These are phyloP conservation scores for Fusarium coicis DNA, from an alignment of 2,329 filamentous ascomycete genomes.

Conservation along the genomic window DNA sequence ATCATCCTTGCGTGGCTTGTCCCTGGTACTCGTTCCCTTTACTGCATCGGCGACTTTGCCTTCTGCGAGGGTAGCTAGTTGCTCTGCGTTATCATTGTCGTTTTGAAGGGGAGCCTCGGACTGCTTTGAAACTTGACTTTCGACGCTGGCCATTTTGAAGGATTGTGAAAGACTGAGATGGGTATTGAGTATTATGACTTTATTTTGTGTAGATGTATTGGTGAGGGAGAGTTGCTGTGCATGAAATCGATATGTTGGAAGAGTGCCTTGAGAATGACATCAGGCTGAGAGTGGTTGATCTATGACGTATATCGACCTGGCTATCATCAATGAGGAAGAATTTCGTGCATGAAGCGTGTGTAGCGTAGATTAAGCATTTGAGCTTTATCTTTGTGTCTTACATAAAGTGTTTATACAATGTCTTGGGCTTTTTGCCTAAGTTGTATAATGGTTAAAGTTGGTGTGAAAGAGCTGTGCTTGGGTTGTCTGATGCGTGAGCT, in stretches of 20 bases:
- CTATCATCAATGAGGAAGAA: not conserved
- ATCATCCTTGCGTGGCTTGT: slow-evolving; percentile 29
- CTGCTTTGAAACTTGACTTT: slow-evolving; percentile 20
- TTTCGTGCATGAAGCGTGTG: slow-evolving; percentile 10
- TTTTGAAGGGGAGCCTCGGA: slow-evolving; percentile 22
- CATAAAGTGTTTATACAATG: slow-evolving; percentile 5
- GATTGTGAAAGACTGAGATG: not conserved
- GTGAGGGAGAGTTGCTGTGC: not conserved
- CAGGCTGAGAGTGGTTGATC: slow-evolving; percentile 12
- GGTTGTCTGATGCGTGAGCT: not conserved
- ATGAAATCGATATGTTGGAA: not conserved
- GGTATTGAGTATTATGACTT: not conserved
- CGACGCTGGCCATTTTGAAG: slow-evolving; percentile 14
- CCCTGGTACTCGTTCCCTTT: slow-evolving; percentile 21
- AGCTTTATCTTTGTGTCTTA: slow-evolving; percentile 9
- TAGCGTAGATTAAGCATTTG: not conserved
- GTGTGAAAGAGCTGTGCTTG: not conserved
- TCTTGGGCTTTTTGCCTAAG: not conserved
- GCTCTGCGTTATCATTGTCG: slow-evolving; percentile 36
- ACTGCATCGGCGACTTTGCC: slow-evolving; percentile 39
- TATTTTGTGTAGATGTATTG: not conserved
- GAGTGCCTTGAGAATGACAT: slow-evolving; percentile 12
- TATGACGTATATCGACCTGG: slow-evolving; percentile 25
- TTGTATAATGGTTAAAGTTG: not conserved
- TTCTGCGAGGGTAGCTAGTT: slow-evolving; percentile 35